Conservation (phyloP, 352 stramenopile genomes). For the Phytopythium montanum region DNA sequence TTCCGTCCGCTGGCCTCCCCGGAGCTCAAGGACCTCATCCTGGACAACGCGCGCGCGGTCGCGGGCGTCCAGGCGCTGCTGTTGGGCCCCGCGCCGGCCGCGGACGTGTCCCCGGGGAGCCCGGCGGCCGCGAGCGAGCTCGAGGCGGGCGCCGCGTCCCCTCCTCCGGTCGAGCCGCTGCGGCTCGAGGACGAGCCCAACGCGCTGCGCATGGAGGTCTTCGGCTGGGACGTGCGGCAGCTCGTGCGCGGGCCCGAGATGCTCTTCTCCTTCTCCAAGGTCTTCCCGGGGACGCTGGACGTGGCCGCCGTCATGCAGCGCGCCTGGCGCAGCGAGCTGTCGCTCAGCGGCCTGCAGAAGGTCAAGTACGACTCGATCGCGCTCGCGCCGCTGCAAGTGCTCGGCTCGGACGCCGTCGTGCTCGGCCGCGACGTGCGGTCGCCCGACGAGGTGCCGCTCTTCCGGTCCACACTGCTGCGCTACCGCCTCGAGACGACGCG, state of each 20-base stretch:
- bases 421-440: conserved; percentile 43
- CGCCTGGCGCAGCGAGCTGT: conserved; percentile 37
- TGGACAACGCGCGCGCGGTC: conserved; percentile 29
- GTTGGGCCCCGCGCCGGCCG: neutral
- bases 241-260: conserved; percentile 37
- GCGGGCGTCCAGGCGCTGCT: conserved; percentile 31
- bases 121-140: neutral
- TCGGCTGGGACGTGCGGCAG: conserved; percentile 39
- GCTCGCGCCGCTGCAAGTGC: conserved; percentile 44
- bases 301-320: conserved; percentile 41
- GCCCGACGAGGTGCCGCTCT: conserved; percentile 32
- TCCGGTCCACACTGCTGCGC: conserved; percentile 41
- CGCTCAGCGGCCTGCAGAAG: conserved; percentile 29
- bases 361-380: conserved; percentile 45
- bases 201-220: conserved; percentile 23
- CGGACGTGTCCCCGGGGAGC: neutral
- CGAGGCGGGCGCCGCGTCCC: conserved; percentile 3
- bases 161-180: neutral
- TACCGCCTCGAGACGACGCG: conserved; percentile 38
- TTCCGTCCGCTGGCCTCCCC: conserved; percentile 24
- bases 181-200: conserved; percentile 1
- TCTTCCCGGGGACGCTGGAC: conserved; percentile 24
- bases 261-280: conserved; percentile 45
- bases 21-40: conserved; percentile 39
- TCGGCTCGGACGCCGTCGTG: conserved; percentile 34